Evolutionary conservation across 169 alveolate species (phyloP), one percentile per base, ranked within the genome.

Genomic region (Plasmodium knowlesi): DNA sequence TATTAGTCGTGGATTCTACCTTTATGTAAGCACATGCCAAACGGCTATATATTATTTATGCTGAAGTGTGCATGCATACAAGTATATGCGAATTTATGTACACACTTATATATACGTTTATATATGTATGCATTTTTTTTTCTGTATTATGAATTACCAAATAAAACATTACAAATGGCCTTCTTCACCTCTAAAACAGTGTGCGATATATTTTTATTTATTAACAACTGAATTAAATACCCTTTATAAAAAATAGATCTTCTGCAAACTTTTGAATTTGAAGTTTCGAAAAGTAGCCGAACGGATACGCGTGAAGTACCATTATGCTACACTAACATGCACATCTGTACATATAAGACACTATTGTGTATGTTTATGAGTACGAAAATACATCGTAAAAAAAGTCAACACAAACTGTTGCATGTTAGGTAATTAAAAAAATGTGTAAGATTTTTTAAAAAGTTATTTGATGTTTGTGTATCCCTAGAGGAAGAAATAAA

Each of bases 71-170:
- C 32, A 80, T 46, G 30, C 61, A 46, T 19, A 43, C 53, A 70
- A 12, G 57, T 85, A 46, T 25, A 72, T 73, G 79, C 57, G 57
- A 41, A 61, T 73, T 28, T 84, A 84, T 72, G 76, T 70, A 70
- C 22, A 83, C 22, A 61, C 28, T 22, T 83, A 67, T 46, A 16
- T 30, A 30, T 6, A 22, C 28, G 3, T 32, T 32, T 43, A 53
- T 70, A 61, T 16, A 83, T 83, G 80, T 43, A 22, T n/a, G 61
- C 61, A 28, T 39, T 84, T 85, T 85, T 73, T 86, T 86, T 86
- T 86, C 93, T 86, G 93, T 86, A 86, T 86, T 86, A 86, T 74
- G 86, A 86, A 67, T 70, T 70, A 16, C 34, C 30, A 8, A 67
- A 19, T 83, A 39, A 83, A 16, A 74, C 22, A 53, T 74, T 74